Evolutionary conservation across 2,329 filamentous ascomycete species (phyloP), one percentile per base, ranked within the genome.

Genomic region (Fusarium redolens): DNA sequence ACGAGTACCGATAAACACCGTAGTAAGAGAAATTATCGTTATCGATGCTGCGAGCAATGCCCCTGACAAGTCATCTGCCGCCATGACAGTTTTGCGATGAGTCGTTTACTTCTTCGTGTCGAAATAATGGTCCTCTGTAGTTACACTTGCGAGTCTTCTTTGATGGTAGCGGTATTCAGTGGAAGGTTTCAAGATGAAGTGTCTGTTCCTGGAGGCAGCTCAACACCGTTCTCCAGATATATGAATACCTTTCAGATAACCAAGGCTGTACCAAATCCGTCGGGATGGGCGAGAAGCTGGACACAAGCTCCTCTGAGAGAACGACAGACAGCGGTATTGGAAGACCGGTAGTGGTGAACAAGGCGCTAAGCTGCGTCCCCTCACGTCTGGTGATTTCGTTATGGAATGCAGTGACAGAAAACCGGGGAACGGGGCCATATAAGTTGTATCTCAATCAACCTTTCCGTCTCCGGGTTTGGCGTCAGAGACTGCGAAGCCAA

Each of bases 1-100:
- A 11, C 71, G 47, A 50, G 55, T 72, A 17, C 33, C 37, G 31
- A 64, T 69, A 33, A 69, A 70, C 30, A 52, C 6, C 22, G 68
- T 50, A 38, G 71, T 72, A 55, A 73, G 47, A 11, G 60, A 45
- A n/a, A 73, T 73, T 17, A 61, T 51, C 12, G 54, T 35, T 37
- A 72, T 35, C 6, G 65, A 69, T 28, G 71, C 55, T 48, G 68
- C 61, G 30, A 65, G 28, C 28, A 72, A 57, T 45, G 65, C 37
- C 58, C 65, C 68, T 30, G 68, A 64, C 38, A 69, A 37, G 56
- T 73, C 71, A 37, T 38, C 33, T 15, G 15, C 30, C 45, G 65
- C 61, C 68, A 73, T 73, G 22, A 31, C 51, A 40, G 41, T 43
- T 44, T 57, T 41, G n/a, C 12, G 20, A 15, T 25, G 54, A 9